Percentiles rank a stretch among this genome's conserved stretches.
Conservation (phyloP, 192 early-diverging fungal genomes). For the Martensiomyces pterosporus region DNA sequence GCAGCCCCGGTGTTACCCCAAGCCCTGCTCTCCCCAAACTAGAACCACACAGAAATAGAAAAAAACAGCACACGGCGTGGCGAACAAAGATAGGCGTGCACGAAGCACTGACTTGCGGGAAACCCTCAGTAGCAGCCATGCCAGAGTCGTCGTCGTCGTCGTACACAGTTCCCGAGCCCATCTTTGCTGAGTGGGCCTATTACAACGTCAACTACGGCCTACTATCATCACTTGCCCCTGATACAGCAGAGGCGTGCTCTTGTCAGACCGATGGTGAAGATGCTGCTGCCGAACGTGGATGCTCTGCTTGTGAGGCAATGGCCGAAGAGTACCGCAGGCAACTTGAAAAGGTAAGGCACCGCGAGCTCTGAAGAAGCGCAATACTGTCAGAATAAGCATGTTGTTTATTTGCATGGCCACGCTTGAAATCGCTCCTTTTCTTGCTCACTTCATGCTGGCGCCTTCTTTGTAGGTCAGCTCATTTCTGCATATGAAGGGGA, state of each 20-base stretch:
- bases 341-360: constrained; percentile 42
- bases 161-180: constrained; percentile 26
- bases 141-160: background rate
- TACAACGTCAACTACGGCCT: constrained; percentile 33
- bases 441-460: background rate
- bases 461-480: constrained; percentile 22
- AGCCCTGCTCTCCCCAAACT: too few relatives aligned
- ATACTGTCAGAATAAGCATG: background rate
- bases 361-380: constrained; percentile 1
- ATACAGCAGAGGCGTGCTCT: background rate
- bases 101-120: too few relatives aligned
- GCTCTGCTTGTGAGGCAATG: constrained; percentile 21
- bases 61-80: too few relatives aligned
- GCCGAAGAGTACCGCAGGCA: constrained; percentile 15
- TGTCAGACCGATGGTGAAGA: too few relatives aligned
- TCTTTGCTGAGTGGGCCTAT: constrained; percentile 44
- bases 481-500: constrained; percentile 37
- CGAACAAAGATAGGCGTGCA: too few relatives aligned
- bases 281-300: background rate
- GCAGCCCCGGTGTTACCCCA: too few relatives aligned
- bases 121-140: too few relatives aligned
- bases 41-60: too few relatives aligned
- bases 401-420: constrained; percentile 1
- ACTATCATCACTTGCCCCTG: constrained; percentile 15
- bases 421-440: constrained; percentile 1